Base-by-base conservation (phyloP, 306 rosid genomes). In the Quercus dentata region DNA sequence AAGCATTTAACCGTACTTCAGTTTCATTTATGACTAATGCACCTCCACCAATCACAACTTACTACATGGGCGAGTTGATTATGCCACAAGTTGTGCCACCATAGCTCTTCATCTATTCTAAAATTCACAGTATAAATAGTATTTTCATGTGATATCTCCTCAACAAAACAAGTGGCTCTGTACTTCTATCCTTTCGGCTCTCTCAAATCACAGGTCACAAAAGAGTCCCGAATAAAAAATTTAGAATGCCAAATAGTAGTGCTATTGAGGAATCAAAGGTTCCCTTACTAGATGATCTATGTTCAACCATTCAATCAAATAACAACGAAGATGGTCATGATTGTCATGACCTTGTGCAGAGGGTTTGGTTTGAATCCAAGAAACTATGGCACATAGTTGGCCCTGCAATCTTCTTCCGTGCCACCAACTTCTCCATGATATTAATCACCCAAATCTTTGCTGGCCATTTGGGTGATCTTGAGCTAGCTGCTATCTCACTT, bases 341-440 rank as follows among this genome's bases (percentile, higher is more conserved):
- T 25, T 49, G 54, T 49, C 58, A 74, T 56, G 62, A 77, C 8
- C 81, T 91, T 2, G 6, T 55, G 2, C 51, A n/a, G 74, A 84
- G 78, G 73, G 74, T 83, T 46, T 86, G 84, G 94, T 69, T 57
- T 33, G 96, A 91, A 77, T 92, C 94, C 5, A 88, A 78, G 85
- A 89, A 86, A 74, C 88, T 91, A 0, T 91, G 97, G 97, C 89
- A 90, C 83, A 91, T 92, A 65, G 89, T 87, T 2, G 96, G 96
- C 5, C 97, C 97, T 2, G 78, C 94, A 23, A 88, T 92, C 64
- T 86, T 91, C 69, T 85, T 92, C 79, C 89, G 94, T 1, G 51
- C 85, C 6, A 78, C 88, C 46, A 69, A 91, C 55, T 85, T 86
- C 76, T 78, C 85, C 21, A 91, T 84, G 84, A 13, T 91, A 10